Base-by-base conservation (phyloP, 176 grass and related monocot genomes). In the Pontederia paniculata region DNA sequence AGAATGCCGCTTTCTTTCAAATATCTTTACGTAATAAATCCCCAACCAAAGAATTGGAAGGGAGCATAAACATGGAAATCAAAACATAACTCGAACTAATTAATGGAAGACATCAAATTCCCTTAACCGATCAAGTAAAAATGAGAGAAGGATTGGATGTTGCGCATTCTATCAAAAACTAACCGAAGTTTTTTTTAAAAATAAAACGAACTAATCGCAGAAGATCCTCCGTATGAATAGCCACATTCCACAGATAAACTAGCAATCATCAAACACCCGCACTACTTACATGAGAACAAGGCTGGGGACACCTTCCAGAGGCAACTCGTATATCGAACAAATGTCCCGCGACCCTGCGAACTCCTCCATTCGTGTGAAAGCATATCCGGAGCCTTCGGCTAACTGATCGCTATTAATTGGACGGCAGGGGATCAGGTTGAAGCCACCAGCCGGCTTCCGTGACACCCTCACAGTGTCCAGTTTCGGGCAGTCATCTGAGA, bases 281-380 rank as follows among this genome's bases (percentile, higher is more conserved):
- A 72, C 0, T 68, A 62, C 91, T 90, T 81, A 89, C 91, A 83
- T 45, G 28, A 97, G 50, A 69, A 69, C 77, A 56, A 97, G 85
- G 59, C 80, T 56, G 28, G 59, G 42, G 55, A 66, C 73, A 83
- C 19, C 65, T 77, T 58, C 72, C 67, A 72, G 46, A 17, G 77
- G 72, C 23, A 88, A 59, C 52, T 76, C 70, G 28, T 98, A 91
- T 10, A 28, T 55, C 58, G 77, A 55, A 65, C 41, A 80, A 17
- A 77, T 63, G 68, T 91, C 80, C 18, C 79, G 83, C 57, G 53
- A 58, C 17, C 58, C 65, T 2, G 44, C 11, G 51, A 42, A 57
- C 55, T 73, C 48, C 60, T 72, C 70, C 63, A 57, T 52, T 41
- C 60, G 42, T 18, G 42, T 70, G 17, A 58, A 65, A 76, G 67